Conservation (phyloP, 23 red algal species). For the Rhodosorus marinus region DNA sequence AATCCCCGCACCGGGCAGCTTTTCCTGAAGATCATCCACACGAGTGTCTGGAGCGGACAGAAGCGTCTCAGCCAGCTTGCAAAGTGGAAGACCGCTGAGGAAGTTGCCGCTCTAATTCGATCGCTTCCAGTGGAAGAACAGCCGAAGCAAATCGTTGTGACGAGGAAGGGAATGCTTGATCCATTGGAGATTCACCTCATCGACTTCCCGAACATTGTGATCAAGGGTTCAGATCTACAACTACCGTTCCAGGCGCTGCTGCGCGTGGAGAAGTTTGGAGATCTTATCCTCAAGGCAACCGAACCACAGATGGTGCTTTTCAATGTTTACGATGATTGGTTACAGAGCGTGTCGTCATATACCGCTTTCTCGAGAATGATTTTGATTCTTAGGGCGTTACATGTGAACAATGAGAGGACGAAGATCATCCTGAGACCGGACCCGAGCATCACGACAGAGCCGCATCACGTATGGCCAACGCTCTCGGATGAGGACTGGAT, state of each 20-base stretch:
- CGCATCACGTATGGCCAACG: constrained; percentile 79
- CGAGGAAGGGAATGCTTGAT: constrained; percentile 69
- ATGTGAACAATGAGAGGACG: constrained; percentile 55
- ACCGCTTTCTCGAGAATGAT: constrained; percentile 79
- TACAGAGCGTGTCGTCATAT: constrained; percentile 52
- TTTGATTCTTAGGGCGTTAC: constrained; percentile 66
- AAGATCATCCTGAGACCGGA: constrained; percentile 64
- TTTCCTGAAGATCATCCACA: constrained; percentile 95
- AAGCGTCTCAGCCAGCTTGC: constrained; percentile 88
- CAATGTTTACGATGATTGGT: constrained; percentile 85
- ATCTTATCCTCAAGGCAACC: constrained; percentile 54
- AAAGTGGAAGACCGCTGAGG: constrained; percentile 96
- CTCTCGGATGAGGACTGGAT: constrained; percentile 63
- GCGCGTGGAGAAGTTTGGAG: constrained; percentile 64
- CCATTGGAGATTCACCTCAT: constrained; percentile 70
- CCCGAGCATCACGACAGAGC: constrained; percentile 28
- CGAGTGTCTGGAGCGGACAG: constrained; percentile 75
- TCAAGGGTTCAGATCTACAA: constrained; percentile 59
- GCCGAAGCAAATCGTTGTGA: constrained; percentile 76
- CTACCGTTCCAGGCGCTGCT: constrained; percentile 79
- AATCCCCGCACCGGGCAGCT: constrained; percentile 82
- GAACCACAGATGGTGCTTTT: constrained; percentile 75
- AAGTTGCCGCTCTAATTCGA: constrained; percentile 70
- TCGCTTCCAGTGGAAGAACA: constrained; percentile 84
- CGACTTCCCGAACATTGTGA: constrained; percentile 73